Evolutionary conservation across 2,329 filamentous ascomycete genomes (phyloP).

Genomic region (Beauveria sp.): DNA sequence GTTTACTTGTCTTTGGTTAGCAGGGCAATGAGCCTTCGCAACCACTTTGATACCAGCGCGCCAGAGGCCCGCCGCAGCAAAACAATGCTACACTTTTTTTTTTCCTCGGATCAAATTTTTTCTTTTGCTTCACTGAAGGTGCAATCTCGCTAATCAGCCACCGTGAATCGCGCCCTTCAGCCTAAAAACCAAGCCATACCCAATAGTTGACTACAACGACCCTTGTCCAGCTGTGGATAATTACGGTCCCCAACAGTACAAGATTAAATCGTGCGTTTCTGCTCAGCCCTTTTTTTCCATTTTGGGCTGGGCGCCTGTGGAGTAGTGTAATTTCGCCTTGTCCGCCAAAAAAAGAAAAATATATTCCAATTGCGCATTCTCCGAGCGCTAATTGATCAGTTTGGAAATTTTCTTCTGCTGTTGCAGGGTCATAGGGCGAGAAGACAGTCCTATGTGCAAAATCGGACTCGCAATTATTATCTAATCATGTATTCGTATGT

Average conservation of each 20-base stretch:
- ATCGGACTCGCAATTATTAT: too few species aligned
- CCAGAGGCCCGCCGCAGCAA: conserved; percentile 3
- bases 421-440: not conserved
- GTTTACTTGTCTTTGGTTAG: not conserved
- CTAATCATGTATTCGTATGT: too few species aligned
- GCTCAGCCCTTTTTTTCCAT: not conserved
- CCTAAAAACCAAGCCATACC: not conserved
- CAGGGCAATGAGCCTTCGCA: not conserved
- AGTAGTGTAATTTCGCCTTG: conserved; percentile 1
- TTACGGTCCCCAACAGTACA: not conserved
- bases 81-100: conserved; percentile 6
- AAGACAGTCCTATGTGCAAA: too few species aligned
- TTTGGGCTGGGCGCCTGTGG: not conserved
- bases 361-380: conserved; percentile 1
- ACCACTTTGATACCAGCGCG: conserved; percentile 4
- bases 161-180: conserved; percentile 3
- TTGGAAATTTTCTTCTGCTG: not conserved
- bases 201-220: not conserved
- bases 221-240: not conserved
- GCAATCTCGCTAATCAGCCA: conserved; percentile 3
- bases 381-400: not conserved
- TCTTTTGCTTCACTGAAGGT: not conserved
- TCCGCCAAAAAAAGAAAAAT: not conserved
- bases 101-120: not conserved
- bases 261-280: not conserved